These are phyloP conservation scores for Neurospora pannonica DNA, from an alignment of 495 filamentous ascomycete species.

Conservation along the genomic window DNA sequence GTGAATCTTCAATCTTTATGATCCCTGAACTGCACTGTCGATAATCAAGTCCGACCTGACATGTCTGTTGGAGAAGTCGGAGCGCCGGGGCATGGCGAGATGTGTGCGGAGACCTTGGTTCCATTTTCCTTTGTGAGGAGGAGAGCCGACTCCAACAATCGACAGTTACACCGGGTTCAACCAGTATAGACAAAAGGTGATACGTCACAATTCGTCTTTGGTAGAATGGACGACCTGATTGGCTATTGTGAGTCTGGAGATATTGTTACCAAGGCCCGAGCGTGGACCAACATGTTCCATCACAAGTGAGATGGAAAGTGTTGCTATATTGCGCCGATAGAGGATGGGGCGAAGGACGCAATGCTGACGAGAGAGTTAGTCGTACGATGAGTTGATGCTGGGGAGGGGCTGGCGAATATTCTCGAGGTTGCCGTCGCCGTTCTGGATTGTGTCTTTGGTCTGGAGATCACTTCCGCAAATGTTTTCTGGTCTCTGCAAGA, in stretches of 20 bases:
- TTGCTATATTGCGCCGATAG: neutral
- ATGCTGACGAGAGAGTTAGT: neutral
- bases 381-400: neutral
- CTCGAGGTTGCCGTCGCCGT: neutral
- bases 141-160: neutral
- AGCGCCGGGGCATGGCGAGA: neutral
- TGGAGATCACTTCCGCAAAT: neutral
- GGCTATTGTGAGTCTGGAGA: neutral
- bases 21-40: neutral
- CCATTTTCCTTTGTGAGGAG: neutral
- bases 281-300: neutral
- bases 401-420: neutral
- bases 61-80: neutral
- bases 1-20: neutral
- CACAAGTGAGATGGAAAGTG: neutral
- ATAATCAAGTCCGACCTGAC: neutral
- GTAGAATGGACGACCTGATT: neutral
- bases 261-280: neutral
- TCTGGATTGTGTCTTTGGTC: too few relatives aligned
- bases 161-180: neutral
- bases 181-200: neutral
- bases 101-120: neutral
- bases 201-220: neutral
- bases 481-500: neutral
- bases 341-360: slow-evolving; percentile 4